Conservation (phyloP, 2,329 filamentous ascomycete species). For the Arthrobotrys musiformis region DNA sequence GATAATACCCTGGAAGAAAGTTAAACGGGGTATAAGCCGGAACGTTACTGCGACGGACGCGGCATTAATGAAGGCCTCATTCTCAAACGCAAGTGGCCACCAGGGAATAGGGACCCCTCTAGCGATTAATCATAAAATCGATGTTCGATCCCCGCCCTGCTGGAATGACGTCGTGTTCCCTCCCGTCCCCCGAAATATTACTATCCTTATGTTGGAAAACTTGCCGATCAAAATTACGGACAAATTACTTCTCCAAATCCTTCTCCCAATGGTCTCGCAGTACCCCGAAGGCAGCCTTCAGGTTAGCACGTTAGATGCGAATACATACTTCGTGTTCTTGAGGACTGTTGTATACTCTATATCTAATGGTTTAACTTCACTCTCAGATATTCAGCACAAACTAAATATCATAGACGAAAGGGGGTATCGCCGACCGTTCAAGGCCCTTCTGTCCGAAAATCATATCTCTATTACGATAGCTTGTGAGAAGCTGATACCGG, state of each 20-base stretch:
- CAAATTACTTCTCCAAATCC: not conserved
- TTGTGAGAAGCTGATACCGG: not conserved
- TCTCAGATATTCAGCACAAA: not conserved
- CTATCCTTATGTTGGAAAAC: not conserved
- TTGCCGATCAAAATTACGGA: not conserved
- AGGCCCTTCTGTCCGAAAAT: not conserved
- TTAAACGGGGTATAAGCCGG: not conserved
- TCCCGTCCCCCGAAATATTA: not conserved
- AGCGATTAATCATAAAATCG: not conserved
- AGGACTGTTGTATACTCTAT: not conserved
- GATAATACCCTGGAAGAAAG: not conserved
- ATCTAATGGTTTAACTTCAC: not conserved
- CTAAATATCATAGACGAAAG: not conserved
- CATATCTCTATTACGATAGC: not conserved
- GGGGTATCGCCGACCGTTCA: not conserved
- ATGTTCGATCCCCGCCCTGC: not conserved
- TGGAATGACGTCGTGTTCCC: not conserved
- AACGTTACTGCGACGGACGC: not conserved
- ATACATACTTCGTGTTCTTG: not conserved
- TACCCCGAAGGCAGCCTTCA: not conserved
- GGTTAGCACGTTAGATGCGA: not conserved
- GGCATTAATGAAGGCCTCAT: not conserved
- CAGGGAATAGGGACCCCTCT: not conserved
- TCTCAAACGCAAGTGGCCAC: not conserved
- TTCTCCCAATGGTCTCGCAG: not conserved